Evolutionary conservation across 139 green algal genomes (phyloP), one percentile per base, ranked within the genome.

Genomic region (Auxenochlorella pyrenoidosa): DNA sequence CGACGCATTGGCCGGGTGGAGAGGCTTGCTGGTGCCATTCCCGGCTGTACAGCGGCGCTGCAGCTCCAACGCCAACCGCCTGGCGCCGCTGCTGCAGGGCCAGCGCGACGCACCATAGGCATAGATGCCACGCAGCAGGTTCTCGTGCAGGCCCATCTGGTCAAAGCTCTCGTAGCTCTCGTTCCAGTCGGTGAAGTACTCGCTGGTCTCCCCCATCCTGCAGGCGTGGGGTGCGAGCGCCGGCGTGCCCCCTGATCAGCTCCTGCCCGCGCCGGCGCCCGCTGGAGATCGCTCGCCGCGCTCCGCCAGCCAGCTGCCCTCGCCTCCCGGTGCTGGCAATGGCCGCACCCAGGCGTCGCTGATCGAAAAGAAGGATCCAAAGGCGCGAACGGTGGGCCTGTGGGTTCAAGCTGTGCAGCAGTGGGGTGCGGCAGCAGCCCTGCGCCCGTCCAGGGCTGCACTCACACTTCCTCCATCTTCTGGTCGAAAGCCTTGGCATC

Each of bases 111-210:
- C 86, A 99, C 98, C 98, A 86, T 99, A 99, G 13, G 97, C 98
- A 88, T 99, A 99, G 90, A 99, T 99, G 47, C 98, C 98, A 89
- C 98, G 95, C 86, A 99, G 94, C 89, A 99, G 94, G 91, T 99
- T 99, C 95, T 99, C 98, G 84, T 99, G 96, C 79, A 99, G 94
- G 44, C 91, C 90, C 98, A 99, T 99, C 89, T 96, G 91, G 91
- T 99, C 98, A 88, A 99, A 99, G 66, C 94, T 96, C 59, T 99
- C 98, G 89, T 92, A 98, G 38, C 93, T 94, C 94, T 99, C 98
- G 82, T 98, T 96, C 98, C 98, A 99, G 72, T 99, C 98, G 30
- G 96, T 98, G 94, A 97, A 98, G 91, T 98, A 97, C 58, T 96
- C 93, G 80, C 93, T 92, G 75, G 90, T 91, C 40, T 93, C 93